Evolutionary conservation across 495 filamentous ascomycete species (phyloP), one percentile per base, ranked within the genome.

Genomic region (Pseudomonodictys pantanalensis): DNA sequence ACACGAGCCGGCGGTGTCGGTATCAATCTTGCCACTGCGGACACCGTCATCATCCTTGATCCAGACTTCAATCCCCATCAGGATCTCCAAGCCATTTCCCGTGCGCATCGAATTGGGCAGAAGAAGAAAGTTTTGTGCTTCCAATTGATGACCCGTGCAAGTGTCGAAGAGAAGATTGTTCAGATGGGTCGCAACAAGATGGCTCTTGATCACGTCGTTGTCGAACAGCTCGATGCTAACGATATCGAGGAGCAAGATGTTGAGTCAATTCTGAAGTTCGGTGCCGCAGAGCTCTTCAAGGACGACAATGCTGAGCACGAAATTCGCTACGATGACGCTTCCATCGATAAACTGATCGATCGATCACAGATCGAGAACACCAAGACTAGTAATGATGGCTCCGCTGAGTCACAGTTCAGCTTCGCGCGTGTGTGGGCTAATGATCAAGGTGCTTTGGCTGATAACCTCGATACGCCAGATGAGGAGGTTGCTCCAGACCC

Each of bases 21-120:
- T 15, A 99, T 99, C 76, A 99, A 99, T 67, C 81, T 99, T 44
- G 93, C 95, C 0, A 95, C 90, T 26, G 93, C 93, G 2, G 93
- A 99, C 67, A 99, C 95, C 0, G 93, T 99, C 60, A 97, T 99
- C 52, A 96, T 99, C 46, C 85, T 97, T 63, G 93, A 99, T 68
- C 95, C 93, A 0, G 93, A 99, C 67, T 97, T 96, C 76, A 99
- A 99, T 63, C 93, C 93, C 0, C 93, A 97, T 65, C 93, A 97
- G 70, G 93, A 99, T 68, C 90, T 97, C 60, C 93, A 99, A 72
- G 93, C 93, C 0, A 75, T 97, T 4, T 95, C 91, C 7, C 86
- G 93, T 58, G 95, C 92, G 22, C 93, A 99, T 71, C 84, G 93
- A 28, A 97, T 99, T 52, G 93, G 93, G 0, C 93, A 99, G 70